Base-by-base conservation (phyloP, 2,329 filamentous ascomycete genomes). In the Hymenoscyphus albidus region DNA sequence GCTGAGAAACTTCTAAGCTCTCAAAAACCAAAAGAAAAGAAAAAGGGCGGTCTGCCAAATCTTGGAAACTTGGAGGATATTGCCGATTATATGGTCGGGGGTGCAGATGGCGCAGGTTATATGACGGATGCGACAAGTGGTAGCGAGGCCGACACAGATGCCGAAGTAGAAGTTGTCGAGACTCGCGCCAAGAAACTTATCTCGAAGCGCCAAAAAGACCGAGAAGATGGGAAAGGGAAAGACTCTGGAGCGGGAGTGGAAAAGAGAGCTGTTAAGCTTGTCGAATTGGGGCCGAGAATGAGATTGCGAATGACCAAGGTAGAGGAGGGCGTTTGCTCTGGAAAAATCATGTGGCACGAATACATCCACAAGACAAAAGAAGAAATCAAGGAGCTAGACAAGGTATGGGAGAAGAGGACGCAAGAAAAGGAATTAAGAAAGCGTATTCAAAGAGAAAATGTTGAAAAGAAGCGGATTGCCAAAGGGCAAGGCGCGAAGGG, bases 261-360 rank as follows among this genome's bases (percentile, higher is more conserved):
- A 78, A 91, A 92, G 71, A 87, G 92, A 56, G 93, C 91, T 0
- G 91, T 99, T 27, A 97, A 96, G 76, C 82, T 99, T 6, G 88
- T 96, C 3, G 95, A 99, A 78, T 80, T 99, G 0, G 95, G 95
- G 0, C 95, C 95, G 1, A 87, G 95, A 62, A 89, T 99, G 90
- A 89, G 86, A 66, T 80, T 99, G 51, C 87, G 94, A 39, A 81
- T 99, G 78, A 93, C 92, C 63, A 99, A 99, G 80, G 93, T 99
- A 4, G 95, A 99, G 75, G 95, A 99, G 72, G 95, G 94, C 1
- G 78, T 98, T 6, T 97, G 93, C 73, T 84, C 85, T 32, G 95
- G 95, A 59, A 95, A 92, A 76, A 85, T 97, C 64, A 91, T 99
- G 90, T 99, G 95, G 95, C 95, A 99, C 77, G 93, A 97, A 75